Percentiles rank a stretch among this genome's conserved stretches.
Evolutionary conservation across 495 filamentous ascomycete genomes (phyloP).

Genomic region (Cryomyces minteri): DNA sequence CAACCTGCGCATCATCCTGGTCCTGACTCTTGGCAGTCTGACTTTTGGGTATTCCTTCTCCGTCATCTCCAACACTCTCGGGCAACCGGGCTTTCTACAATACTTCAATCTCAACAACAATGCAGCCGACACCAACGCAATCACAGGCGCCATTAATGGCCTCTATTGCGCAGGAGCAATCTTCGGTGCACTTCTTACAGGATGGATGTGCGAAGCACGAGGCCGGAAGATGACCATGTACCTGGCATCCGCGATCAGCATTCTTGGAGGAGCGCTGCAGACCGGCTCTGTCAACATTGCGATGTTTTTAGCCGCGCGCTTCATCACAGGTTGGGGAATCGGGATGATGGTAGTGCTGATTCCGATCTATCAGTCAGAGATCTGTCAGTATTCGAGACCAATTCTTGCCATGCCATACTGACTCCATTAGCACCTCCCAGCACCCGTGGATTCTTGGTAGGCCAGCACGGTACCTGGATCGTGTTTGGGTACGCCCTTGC

Average conservation of each 20-base stretch:
- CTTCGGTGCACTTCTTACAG: conserved; percentile 8
- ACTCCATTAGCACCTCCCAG: background rate
- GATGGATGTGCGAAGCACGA: conserved; percentile 9
- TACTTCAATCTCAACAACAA: conserved; percentile 13
- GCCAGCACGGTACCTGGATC: background rate
- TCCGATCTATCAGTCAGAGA: conserved; percentile 3
- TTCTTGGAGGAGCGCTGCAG: conserved; percentile 13
- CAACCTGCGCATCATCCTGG: background rate
- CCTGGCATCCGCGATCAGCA: conserved; percentile 3
- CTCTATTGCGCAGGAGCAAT: conserved; percentile 13
- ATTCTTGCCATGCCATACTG: background rate
- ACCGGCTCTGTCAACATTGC: conserved; percentile 12
- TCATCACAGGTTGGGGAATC: conserved; percentile 2
- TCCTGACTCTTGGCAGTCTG: conserved; percentile 13
- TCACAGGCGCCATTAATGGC: conserved; percentile 15
- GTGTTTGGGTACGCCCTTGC: background rate
- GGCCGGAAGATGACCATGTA: conserved; percentile 7
- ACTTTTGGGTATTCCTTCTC: conserved; percentile 14
- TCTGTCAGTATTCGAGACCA: background rate
- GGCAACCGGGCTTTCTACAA: conserved; percentile 12
- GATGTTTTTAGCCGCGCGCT: conserved; percentile 10
- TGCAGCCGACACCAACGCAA: conserved; percentile 7
- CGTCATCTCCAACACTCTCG: conserved; percentile 11
- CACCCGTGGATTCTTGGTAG: background rate
- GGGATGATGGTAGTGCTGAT: conserved; percentile 1